Evolutionary conservation across 495 filamentous ascomycete genomes (phyloP), one percentile per base, ranked within the genome.

Genomic region (Penicillium parvum): DNA sequence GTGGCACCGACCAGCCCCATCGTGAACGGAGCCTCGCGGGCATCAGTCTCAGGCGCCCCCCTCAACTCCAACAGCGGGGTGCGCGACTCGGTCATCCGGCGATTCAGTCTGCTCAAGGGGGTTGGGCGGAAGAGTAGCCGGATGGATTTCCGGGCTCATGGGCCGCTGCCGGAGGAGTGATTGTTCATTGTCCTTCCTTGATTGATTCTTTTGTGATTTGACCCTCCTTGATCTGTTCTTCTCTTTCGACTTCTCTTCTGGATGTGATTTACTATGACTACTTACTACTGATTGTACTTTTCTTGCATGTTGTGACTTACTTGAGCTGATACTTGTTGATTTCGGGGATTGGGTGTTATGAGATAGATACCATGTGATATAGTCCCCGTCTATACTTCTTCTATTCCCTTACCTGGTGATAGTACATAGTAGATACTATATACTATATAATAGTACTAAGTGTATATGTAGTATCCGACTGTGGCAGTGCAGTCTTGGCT

Each of bases 61-160:
- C n/a, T 0, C 16, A 35, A 25, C 11, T 18, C 34, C 30, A 37
- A 44, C 14, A 44, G 51, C n/a, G 60, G 58, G 25, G 59, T 62
- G 37, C 61, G 67, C 28, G 72, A 74, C 43, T 74, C 71, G 36
- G 64, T 76, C 15, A 63, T 68, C 57, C 74, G 66, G 40, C 57
- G 70, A 46, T 68, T 72, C 51, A 74, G 70, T 47, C 48, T 72
- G 15, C 57, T 73, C 41, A 71, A 67, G 45, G 69, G 68, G 9
- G 63, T 73, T 37, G 62, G 68, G 15, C 63, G 65, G 32, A 73
- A 73, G 55, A 52, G 34, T 41, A 73, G 70, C 47, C 70, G 68
- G 19, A 55, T 65, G 44, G 68, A 73, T 52, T 70, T 73, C 32
- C 57, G 68, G 32, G 36, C 55, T 10, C 49, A 55, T 29, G 65